Base-by-base conservation (phyloP, 192 early-diverging fungal species). In the Spinellus fusiger region DNA sequence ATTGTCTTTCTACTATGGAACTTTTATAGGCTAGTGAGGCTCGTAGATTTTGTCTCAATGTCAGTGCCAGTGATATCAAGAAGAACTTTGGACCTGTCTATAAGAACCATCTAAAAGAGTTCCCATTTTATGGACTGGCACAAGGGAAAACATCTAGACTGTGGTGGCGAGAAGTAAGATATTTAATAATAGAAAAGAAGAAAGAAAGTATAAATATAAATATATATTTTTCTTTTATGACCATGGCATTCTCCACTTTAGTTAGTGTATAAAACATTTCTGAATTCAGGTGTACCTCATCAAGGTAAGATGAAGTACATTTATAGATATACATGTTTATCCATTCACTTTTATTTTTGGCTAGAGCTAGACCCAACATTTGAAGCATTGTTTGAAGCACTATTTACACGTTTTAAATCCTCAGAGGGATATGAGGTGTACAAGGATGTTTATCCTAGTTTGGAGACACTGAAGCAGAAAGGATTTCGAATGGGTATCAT, bases 81-180 rank as follows among this genome's bases (percentile, higher is more conserved):
- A 33, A 29, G 5, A 64, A 66, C n/a, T 77, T 85, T 49, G 34
- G 50, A 1, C 54, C 54, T 13, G 69, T 78, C 1, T 73, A 77
- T 29, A 67, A 66, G 1, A 52, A 66, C 22, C 70, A 77, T 16
- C 54, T 66, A 37, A 13, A 26, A 9, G 34, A 63, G 44, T 70
- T 78, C 35, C 81, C 80, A 16, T 75, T 78, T 64, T 85, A 85
- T 64, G 83, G 83, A 26, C 40, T 51, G 33, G 50, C 40, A 22
- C 47, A 61, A 22, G 59, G 61, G 0, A 59, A 84, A 65, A 75
- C 59, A 12, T 69, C 76, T 5, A 61, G 53, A 22, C 50, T 70
- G 33, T 85, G 83, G 83, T 85, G 83, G 83, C 32, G 54, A 20
- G 56, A 72, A 20, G 80, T 82, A 54, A 68, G 49, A 23, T 10